A percentile compares a stretch with the other conserved stretches of the same genome.
Conservation (phyloP, 805 yeast species). For the Saccharomycopsis lassenensis region DNA sequence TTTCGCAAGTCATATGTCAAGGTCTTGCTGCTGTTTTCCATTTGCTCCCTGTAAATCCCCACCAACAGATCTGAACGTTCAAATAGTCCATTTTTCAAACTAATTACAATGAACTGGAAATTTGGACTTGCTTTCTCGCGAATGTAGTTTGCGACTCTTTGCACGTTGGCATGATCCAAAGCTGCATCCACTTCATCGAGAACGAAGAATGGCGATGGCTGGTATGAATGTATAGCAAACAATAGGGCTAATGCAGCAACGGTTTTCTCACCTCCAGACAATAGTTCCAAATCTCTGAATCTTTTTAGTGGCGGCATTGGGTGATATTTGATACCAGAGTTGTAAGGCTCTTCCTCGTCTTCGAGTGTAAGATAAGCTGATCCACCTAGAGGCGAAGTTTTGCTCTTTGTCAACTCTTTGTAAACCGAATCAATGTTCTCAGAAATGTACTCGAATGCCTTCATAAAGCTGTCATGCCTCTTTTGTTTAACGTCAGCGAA, state of each 20-base stretch:
- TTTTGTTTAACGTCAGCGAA: conserved; percentile 49
- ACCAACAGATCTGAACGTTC: conserved; percentile 85
- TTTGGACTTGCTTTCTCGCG: conserved; percentile 60
- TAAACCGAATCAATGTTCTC: conserved; percentile 63
- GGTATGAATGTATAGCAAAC: conserved; percentile 83
- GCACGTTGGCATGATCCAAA: conserved; percentile 80
- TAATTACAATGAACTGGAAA: conserved; percentile 87
- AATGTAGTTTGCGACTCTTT: conserved; percentile 78
- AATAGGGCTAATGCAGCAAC: conserved; percentile 90
- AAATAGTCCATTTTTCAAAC: conserved; percentile 76
- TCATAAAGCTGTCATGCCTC: conserved; percentile 54
- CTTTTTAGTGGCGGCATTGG: conserved; percentile 96
- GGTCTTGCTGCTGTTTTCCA: conserved; percentile 59
- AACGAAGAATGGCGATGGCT: conserved; percentile 92
- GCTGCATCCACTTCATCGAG: conserved; percentile 99
- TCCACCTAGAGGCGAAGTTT: conserved; percentile 73
- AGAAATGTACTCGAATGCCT: conserved; percentile 70
- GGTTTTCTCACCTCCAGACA: conserved; percentile 95
- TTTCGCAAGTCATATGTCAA: conserved; percentile 62
- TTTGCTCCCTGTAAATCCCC: conserved; percentile 82
- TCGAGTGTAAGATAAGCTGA: conserved; percentile 84
- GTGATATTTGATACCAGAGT: conserved; percentile 74
- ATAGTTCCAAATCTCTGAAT: conserved; percentile 81
- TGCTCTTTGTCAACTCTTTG: conserved; percentile 64
- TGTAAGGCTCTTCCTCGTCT: conserved; percentile 83